Evolutionary conservation across 2,329 filamentous ascomycete genomes (phyloP).

Genomic region (Venturia nashicola): DNA sequence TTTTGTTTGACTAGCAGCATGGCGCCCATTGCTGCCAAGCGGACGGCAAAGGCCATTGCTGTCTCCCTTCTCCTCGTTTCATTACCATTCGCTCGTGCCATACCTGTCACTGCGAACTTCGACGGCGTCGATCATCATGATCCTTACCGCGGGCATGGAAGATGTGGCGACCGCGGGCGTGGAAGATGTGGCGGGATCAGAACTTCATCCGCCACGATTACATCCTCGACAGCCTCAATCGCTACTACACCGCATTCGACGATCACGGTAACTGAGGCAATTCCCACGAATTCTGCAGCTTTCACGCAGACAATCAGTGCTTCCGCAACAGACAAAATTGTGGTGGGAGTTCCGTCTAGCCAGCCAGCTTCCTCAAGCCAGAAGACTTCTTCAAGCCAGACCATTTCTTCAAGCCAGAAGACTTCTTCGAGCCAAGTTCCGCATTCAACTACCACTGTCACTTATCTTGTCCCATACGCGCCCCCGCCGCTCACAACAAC

Average conservation of each 20-base stretch:
- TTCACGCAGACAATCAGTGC: too few species aligned
- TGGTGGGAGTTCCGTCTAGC: too few species aligned
- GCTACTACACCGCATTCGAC: too few species aligned
- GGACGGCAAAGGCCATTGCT: neutral
- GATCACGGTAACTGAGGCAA: too few species aligned
- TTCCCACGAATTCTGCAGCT: too few species aligned
- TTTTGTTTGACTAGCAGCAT: neutral
- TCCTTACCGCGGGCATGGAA: neutral
- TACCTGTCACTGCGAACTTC: neutral
- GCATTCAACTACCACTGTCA: neutral
- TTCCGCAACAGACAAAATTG: too few species aligned
- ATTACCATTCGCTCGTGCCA: neutral
- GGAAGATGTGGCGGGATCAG: neutral
- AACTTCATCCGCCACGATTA: neutral
- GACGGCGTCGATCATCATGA: neutral
- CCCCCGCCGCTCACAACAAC: neutral
- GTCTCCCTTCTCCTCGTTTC: neutral
- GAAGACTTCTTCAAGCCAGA: neutral
- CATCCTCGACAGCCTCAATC: neutral
- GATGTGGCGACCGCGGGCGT: neutral
- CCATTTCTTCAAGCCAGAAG: neutral
- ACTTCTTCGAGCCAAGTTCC: neutral
- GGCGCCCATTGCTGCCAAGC: neutral
- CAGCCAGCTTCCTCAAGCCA: neutral
- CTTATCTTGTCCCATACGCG: neutral